Evolutionary conservation across 1,284 basidiomycete species (phyloP), one percentile per base, ranked within the genome.

Genomic region (Trichosporon asahii): DNA sequence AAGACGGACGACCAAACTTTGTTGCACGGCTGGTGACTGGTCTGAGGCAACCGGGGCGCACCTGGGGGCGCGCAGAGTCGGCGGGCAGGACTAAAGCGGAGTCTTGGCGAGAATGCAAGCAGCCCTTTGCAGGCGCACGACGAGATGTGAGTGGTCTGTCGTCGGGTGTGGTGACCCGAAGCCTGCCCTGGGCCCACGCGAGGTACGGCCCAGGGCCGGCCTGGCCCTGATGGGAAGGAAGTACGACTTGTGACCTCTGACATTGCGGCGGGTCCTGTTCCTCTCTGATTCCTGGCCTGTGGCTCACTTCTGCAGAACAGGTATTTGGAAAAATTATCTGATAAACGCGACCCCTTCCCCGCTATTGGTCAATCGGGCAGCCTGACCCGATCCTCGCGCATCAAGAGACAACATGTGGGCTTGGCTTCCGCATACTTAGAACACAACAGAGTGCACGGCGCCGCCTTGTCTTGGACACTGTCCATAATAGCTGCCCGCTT

Each of bases 151-250:
- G 40, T 44, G 40, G 40, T n/a, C 40, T 44, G 40, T 44, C 27
- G 29, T 61, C 57, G 57, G 57, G 57, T 31, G 57, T 23, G 27
- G 57, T 61, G 57, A n/a, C 27, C 57, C 57, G 57, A 61, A 61
- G 57, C 27, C 57, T 31, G 29, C 57, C 49, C 57, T 61, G 4
- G 57, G 25, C 23, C 11, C 27, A 29, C 15, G 18, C 4, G 57
- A 29, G 27, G 27, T 18, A 31, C 27, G 29, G 27, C 15, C n/a
- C 29, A 31, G 18, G 55, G 14, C 25, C 15, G 14, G 25, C 11
- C 27, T 2, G 25, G 3, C 27, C 27, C 57, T 29, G 18, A 61
- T 29, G 57, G 57, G 18, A 61, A 15, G 55, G 12, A 29, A 60
- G 44, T 46, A 46, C 44, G 44, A 46, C 44, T 6, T 6, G 6